phyloP scores from a whole-genome alignment of 2,329 filamentous ascomycete species.

The Fusarium siculi region DNA sequence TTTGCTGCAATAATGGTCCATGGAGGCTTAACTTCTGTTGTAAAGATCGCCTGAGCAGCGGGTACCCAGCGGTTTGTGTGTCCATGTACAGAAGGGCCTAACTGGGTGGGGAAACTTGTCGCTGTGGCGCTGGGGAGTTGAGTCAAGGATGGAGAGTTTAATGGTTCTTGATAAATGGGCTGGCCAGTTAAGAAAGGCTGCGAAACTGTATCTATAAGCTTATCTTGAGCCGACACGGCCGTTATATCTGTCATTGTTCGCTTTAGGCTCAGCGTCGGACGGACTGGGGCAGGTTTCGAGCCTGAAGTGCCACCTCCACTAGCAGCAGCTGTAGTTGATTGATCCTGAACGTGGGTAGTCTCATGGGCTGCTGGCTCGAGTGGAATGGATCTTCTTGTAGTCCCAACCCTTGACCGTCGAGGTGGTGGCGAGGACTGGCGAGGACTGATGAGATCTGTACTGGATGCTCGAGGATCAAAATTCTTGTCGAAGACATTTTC shows the following conservation, averaged over 20 bases:
- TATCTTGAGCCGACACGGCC: constrained; percentile 79
- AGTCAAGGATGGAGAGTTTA: constrained; percentile 56
- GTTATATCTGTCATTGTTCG: constrained; percentile 88
- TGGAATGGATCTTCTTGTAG: constrained; percentile 25
- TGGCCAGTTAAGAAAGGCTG: constrained; percentile 75
- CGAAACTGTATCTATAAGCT: constrained; percentile 84
- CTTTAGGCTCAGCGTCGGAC: constrained; percentile 74
- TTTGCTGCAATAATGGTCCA: constrained; percentile 98
- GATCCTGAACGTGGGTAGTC: constrained; percentile 54
- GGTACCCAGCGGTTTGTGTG: constrained; percentile 92
- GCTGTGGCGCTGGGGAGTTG: constrained; percentile 52
- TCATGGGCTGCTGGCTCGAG: constrained; percentile 30
- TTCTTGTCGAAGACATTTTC: constrained; percentile 88
- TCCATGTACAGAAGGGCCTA: constrained; percentile 76
- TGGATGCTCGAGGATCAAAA: constrained; percentile 69
- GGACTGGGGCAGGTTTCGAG: constrained; percentile 64
- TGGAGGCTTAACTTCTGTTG: constrained; percentile 87
- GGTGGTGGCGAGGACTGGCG: constrained; percentile 50
- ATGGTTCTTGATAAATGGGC: constrained; percentile 50
- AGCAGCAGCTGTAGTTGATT: constrained; percentile 64
- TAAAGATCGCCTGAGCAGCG: constrained; percentile 95
- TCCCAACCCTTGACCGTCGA: constrained; percentile 32
- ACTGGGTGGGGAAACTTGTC: constrained; percentile 57
- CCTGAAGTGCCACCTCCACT: constrained; percentile 65
- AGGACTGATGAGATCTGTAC: constrained; percentile 58